Evolutionary conservation across 179 eudicot species (phyloP).

Genomic region (Vitellaria paradoxa): DNA sequence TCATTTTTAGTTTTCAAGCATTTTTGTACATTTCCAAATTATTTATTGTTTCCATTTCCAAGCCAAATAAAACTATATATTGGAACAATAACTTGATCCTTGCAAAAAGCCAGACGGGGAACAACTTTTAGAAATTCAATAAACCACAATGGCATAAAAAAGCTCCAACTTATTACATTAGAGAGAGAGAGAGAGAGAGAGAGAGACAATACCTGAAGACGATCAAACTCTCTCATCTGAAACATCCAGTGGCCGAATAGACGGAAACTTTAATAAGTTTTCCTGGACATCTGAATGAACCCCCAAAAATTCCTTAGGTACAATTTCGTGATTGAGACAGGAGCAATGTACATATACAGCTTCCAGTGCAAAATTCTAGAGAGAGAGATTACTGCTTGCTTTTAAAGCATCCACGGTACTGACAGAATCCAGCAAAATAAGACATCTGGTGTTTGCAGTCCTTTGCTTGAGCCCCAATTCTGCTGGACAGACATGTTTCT

Average conservation of each 20-base stretch:
- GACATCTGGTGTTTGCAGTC: too few species aligned
- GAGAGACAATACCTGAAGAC: constrained; percentile 15
- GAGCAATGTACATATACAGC: neutral
- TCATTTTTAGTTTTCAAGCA: too few species aligned
- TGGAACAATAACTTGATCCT: neutral
- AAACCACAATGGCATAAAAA: neutral
- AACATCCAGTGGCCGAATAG: constrained; percentile 10
- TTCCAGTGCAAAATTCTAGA: neutral
- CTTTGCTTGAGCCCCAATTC: too few species aligned
- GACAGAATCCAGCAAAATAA: too few species aligned
- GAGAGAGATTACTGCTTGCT: too few species aligned
- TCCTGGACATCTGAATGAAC: neutral
- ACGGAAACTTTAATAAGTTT: neutral
- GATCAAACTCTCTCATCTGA: constrained; percentile 6
- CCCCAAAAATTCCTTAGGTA: neutral
- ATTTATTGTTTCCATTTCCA: too few species aligned
- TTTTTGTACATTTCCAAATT: too few species aligned
- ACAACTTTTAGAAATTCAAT: too few species aligned
- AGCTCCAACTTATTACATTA: neutral
- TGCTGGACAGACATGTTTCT: too few species aligned
- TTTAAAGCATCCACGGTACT: too few species aligned
- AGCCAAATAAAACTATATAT: neutral
- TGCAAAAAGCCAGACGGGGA: too few species aligned
- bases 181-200: too few species aligned
- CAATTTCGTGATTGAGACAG: neutral